Evolutionary conservation across 495 filamentous ascomycete genomes (phyloP), one percentile per base, ranked within the genome.

Genomic region (Rostrohypoxylon terebratum): DNA sequence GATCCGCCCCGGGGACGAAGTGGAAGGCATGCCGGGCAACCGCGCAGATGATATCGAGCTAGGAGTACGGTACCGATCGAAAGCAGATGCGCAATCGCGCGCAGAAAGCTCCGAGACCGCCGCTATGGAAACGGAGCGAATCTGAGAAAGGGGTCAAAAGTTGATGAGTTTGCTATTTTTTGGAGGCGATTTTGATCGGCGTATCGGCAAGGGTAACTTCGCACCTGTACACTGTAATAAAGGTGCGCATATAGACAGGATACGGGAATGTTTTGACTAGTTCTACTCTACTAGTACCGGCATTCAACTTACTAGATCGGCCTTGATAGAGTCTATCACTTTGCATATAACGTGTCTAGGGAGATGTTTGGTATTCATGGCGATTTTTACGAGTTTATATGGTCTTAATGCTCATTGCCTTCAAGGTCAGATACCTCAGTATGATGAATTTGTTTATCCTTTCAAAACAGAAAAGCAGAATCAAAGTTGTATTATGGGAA

Each of bases 1-100:
- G 62, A 76, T 78, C 33, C 71, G 77, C 4, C 61, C 71, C 5
- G 78, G 79, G 4, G 79, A 81, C 59, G 81, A 81, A 42, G 78
- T 76, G 42, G 81, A 82, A 54, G 74, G 72, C 2, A 54, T 79
- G 11, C 31, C 62, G 42, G 57, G 59, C 6, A 68, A 69, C 16
- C 28, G 47, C 31, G 45, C 61, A 1, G 71, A 69, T n/a, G 76
- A 77, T 10, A 78, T 78, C 61, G 76, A 78, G 36, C 11, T 78
- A 5, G 74, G 69, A 4, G 53, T 78, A 28, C 76, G 76, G 38
- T 72, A 68, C 21, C 60, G 76, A 25, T 54, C 70, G 3, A 75
- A 78, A 48, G 59, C 50, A 6, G 67, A 69, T 1, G 42, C 68
- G 11, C 42, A 54, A 10, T 66, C 66, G 13, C 69, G 61, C 20